A percentile compares a stretch with the other conserved stretches of the same genome.
Evolutionary conservation across 176 grass and related monocot genomes (phyloP).

Genomic region (Triticum aestivum): IWGSC_CS_RefSeq_v2.1 NC_057799.1:457641256-457641755

Average conservation of each 20-base stretch:
- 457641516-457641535: slow-evolving; percentile 12
- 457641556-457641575: slow-evolving; percentile 7
- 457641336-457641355: slow-evolving; percentile 97
- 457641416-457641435: slow-evolving; percentile 20
- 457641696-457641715: slow-evolving; percentile 25
- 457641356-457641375: slow-evolving; percentile 59
- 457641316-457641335: slow-evolving; percentile 91
- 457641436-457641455: neutral
- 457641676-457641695: slow-evolving; percentile 1
- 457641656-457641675: neutral
- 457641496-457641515: slow-evolving; percentile 1
- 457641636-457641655: neutral
- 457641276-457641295: slow-evolving; percentile 97
- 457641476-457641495: slow-evolving; percentile 15
- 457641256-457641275: slow-evolving; percentile 83
- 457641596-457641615: slow-evolving; percentile 11
- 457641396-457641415: slow-evolving; percentile 20
- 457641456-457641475: neutral
- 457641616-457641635: neutral
- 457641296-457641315: slow-evolving; percentile 94
- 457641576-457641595: slow-evolving; percentile 2
- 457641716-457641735: neutral
- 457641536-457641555: neutral
- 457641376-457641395: slow-evolving; percentile 7
- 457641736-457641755: neutral